Conservation (phyloP, 2,329 filamentous ascomycete species). For the Xylaria sp. region DNA sequence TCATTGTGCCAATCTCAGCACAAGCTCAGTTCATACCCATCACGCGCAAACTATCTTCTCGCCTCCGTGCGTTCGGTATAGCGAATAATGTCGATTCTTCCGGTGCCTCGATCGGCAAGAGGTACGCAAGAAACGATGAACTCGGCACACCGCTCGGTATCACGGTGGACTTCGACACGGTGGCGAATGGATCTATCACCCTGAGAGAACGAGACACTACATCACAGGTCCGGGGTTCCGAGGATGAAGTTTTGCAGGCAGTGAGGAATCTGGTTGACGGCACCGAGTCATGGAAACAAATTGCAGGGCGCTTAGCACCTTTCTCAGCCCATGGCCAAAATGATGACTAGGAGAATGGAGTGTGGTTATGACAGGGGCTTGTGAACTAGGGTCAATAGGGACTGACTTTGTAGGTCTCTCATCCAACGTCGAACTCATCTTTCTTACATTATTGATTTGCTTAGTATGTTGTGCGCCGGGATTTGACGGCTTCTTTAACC, state of each 20-base stretch:
- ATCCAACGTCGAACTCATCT: neutral
- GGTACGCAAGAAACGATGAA: conserved; percentile 52
- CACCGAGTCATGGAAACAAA: conserved; percentile 68
- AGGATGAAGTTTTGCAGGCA: conserved; percentile 69
- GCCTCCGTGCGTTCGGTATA: conserved; percentile 58
- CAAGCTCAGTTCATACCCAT: conserved; percentile 68
- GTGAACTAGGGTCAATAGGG: neutral
- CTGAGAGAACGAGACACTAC: conserved; percentile 72
- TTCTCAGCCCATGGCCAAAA: conserved; percentile 1
- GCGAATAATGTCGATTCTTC: conserved; percentile 67
- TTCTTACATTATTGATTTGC: neutral
- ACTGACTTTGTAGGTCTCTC: neutral
- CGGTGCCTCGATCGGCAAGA: conserved; percentile 72
- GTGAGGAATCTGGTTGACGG: conserved; percentile 68
- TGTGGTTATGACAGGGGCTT: neutral
- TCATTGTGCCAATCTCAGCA: conserved; percentile 70
- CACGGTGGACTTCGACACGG: conserved; percentile 73
- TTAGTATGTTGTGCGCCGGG: no score
- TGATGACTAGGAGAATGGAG: neutral
- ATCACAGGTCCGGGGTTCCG: conserved; percentile 70
- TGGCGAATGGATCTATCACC: conserved; percentile 71
- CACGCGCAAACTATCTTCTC: conserved; percentile 60
- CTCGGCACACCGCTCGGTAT: conserved; percentile 73
- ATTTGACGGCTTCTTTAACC: no score
- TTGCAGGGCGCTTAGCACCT: neutral